Evolutionary conservation across 768 basidiomycete genomes (phyloP).

Genomic region (Cystofilobasidium macerans): DNA sequence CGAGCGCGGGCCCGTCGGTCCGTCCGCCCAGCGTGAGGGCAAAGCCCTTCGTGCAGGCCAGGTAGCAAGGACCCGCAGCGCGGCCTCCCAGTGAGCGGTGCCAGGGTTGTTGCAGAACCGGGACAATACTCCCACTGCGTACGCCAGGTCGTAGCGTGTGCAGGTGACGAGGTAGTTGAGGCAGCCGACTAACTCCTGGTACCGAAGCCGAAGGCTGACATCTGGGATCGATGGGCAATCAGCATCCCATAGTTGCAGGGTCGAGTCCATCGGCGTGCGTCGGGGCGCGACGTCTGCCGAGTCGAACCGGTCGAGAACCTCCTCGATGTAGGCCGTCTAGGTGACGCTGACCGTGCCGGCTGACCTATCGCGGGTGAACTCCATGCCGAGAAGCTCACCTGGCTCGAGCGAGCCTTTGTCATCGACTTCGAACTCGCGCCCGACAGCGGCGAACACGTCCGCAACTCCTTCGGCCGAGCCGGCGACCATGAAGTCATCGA

Average conservation of each 20-base stretch:
- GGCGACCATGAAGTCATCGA: conserved; percentile 7
- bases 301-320: no score
- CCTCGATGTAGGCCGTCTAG: no score
- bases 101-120: conserved; percentile 1
- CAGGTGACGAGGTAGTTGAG: no score
- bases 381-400: neutral
- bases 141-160: no score
- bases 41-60: neutral
- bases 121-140: conserved; percentile 5
- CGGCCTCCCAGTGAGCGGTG: conserved; percentile 5
- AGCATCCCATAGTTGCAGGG: no score
- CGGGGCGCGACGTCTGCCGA: no score
- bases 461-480: neutral
- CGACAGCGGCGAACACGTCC: neutral
- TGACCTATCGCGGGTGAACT: neutral
- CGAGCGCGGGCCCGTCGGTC: neutral
- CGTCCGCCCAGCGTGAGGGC: neutral
- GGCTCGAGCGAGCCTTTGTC: neutral
- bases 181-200: no score
- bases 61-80: conserved; percentile 6
- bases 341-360: no score
- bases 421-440: neutral
- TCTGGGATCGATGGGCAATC: no score
- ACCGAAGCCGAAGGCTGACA: no score
- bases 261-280: no score